Conservation (phyloP, 305 asterid species). For the Ajuga reptans region DNA sequence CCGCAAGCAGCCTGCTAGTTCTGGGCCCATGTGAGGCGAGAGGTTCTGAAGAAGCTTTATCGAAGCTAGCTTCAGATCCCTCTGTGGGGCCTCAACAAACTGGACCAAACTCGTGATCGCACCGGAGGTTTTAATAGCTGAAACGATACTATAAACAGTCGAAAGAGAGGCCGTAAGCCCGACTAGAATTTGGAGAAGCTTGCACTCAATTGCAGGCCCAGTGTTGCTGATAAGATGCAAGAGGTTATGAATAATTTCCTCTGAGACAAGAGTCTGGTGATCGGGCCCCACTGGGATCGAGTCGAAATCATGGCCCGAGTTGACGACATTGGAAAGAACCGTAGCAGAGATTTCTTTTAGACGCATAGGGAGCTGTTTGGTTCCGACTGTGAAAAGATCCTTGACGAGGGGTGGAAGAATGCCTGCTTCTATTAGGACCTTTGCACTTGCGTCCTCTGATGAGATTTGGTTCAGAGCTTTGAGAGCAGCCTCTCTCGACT, state of each 20-base stretch:
- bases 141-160: conserved; percentile 56
- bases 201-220: conserved; percentile 87
- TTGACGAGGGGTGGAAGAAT: conserved; percentile 87
- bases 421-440: conserved; percentile 73
- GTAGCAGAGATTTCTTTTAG: conserved; percentile 87
- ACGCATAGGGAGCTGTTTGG: conserved; percentile 58
- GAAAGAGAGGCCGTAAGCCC: conserved; percentile 66
- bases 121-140: conserved; percentile 79
- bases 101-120: conserved; percentile 83
- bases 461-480: conserved; percentile 84
- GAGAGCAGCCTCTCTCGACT: conserved; percentile 77
- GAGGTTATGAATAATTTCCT: conserved; percentile 67
- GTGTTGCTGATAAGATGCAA: conserved; percentile 86
- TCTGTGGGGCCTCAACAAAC: conserved; percentile 82
- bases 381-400: conserved; percentile 72
- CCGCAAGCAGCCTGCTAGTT: conserved; percentile 62
- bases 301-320: conserved; percentile 74
- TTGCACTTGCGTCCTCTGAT: conserved; percentile 72
- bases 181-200: conserved; percentile 82
- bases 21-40: conserved; percentile 81
- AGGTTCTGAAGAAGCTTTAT: conserved; percentile 75
- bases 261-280: conserved; percentile 73
- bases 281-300: conserved; percentile 66
- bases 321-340: conserved; percentile 73
- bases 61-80: conserved; percentile 72